Conservation (phyloP, 805 yeast species). For the Cyberlindnera petersonii region DNA sequence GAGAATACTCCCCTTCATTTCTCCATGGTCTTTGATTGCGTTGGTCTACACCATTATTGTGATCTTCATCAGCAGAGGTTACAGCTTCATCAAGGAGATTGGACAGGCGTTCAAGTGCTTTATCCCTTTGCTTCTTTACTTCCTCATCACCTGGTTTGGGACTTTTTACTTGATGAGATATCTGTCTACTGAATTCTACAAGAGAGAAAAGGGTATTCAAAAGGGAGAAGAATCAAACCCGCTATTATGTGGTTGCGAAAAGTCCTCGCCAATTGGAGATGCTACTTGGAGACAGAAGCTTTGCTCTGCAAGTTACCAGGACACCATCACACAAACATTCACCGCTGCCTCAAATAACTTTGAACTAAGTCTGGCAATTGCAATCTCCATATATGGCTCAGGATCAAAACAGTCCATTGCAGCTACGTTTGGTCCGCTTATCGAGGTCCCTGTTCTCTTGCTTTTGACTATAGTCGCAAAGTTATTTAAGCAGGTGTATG, state of each 20-base stretch:
- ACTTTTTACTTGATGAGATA: conserved; percentile 37
- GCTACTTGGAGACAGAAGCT: background rate
- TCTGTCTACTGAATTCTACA: conserved; percentile 19
- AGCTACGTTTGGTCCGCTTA: conserved; percentile 55
- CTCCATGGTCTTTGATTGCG: conserved; percentile 50
- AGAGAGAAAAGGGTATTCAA: background rate
- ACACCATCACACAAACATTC: conserved; percentile 47
- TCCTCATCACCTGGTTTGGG: conserved; percentile 44
- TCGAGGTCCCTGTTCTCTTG: conserved; percentile 54
- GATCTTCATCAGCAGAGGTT: conserved; percentile 48
- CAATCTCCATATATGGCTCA: conserved; percentile 48
- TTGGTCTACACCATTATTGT: conserved; percentile 49
- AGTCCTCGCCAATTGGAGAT: conserved; percentile 12
- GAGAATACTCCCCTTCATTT: conserved; percentile 37
- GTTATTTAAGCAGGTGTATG: conserved; percentile 12
- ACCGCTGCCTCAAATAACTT: conserved; percentile 58
- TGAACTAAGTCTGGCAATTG: conserved; percentile 52
- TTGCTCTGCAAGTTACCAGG: conserved; percentile 39
- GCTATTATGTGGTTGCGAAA: conserved; percentile 39
- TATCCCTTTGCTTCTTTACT: conserved; percentile 47
- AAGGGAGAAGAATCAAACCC: conserved; percentile 1
- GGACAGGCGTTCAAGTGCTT: conserved; percentile 47
- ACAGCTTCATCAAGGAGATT: conserved; percentile 43
- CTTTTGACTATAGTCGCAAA: conserved; percentile 35
- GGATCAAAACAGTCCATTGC: conserved; percentile 52